Percentiles rank a stretch among this genome's conserved stretches.
Conservation (phyloP, 108 stramenopile genomes). For the Fragilaria radians region DNA sequence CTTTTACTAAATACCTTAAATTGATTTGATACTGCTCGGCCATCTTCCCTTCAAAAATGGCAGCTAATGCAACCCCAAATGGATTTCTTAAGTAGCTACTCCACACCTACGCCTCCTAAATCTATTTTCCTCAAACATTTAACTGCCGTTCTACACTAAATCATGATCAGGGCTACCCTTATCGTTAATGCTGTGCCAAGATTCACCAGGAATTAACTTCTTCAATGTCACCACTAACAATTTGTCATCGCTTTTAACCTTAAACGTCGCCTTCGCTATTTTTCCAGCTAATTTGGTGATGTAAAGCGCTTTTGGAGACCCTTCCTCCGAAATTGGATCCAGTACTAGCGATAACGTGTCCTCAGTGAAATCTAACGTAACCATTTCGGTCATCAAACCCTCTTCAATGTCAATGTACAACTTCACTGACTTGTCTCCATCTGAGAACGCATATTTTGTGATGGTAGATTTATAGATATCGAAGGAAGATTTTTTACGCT, state of each 20-base stretch:
- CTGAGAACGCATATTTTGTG: constrained; percentile 74
- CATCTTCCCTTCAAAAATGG: too few relatives aligned
- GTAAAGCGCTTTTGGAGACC: constrained; percentile 24
- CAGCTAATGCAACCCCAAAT: too few relatives aligned
- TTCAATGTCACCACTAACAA: constrained; percentile 55
- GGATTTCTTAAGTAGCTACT: too few relatives aligned
- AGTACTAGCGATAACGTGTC: constrained; percentile 48
- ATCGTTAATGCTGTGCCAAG: constrained; percentile 59
- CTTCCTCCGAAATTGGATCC: constrained; percentile 32
- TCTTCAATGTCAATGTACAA: constrained; percentile 64
- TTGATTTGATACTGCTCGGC: too few relatives aligned
- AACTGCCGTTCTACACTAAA: too few relatives aligned
- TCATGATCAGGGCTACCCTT: constrained; percentile 50
- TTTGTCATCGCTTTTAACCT: constrained; percentile 41
- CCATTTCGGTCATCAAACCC: constrained; percentile 38
- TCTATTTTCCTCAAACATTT: too few relatives aligned
- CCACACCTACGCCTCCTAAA: too few relatives aligned
- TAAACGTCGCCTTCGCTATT: constrained; percentile 49
- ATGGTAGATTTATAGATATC: constrained; percentile 70
- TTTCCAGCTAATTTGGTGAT: constrained; percentile 59
- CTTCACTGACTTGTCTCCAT: constrained; percentile 62
- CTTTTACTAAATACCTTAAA: too few relatives aligned
- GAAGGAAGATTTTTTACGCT: constrained; percentile 20
- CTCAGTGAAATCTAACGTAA: constrained; percentile 49
- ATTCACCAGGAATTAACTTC: constrained; percentile 38